Conservation (phyloP, 75 land plant genomes). For the Cryptomeria japonica region DNA sequence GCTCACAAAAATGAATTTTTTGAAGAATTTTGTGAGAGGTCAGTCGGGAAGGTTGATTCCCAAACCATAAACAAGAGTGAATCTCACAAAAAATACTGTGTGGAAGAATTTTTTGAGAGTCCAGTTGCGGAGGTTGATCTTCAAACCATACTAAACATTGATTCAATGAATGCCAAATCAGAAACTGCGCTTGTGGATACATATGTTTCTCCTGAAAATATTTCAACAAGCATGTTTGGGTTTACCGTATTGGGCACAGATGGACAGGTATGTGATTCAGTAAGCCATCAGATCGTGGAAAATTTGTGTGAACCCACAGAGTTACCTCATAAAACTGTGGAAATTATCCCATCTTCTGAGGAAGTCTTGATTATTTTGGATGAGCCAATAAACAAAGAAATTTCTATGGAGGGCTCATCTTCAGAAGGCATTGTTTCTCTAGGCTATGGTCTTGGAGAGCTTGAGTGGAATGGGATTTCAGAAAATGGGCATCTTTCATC, state of each 20-base stretch:
- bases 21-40: background rate
- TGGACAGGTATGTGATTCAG: background rate
- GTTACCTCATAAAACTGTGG: background rate
- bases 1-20: background rate
- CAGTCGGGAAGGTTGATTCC: background rate
- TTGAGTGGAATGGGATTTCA: background rate
- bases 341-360: constrained; percentile 7
- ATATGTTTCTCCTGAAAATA: background rate
- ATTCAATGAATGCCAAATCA: background rate
- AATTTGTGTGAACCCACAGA: background rate
- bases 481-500: background rate
- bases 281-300: background rate
- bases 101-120: background rate
- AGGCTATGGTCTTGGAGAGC: background rate
- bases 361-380: background rate
- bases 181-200: background rate
- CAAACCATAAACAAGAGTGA: background rate
- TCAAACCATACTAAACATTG: background rate
- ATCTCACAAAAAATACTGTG: background rate
- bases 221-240: background rate
- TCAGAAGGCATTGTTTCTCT: background rate
- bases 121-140: background rate
- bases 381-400: background rate
- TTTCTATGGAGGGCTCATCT: background rate
- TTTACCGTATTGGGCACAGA: background rate